Evolutionary conservation across 805 yeast genomes (phyloP).

Genomic region (Lipomyces mesembrius): DNA sequence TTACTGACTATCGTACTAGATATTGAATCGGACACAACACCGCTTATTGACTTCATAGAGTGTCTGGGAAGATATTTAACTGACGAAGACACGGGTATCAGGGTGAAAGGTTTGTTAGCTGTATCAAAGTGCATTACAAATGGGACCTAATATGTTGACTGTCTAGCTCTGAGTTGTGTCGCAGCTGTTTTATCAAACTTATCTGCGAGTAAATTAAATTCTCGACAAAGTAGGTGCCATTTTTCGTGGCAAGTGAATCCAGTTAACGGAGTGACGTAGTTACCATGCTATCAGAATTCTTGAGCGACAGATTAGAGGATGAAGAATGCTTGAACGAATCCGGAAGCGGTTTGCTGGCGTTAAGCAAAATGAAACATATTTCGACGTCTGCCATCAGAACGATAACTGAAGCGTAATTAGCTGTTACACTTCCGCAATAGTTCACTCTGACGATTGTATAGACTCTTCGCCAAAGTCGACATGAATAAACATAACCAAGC

Average conservation of each 20-base stretch:
- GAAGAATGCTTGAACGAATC: conserved; percentile 57
- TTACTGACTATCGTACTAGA: conserved; percentile 23
- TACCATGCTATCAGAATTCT: conserved; percentile 54
- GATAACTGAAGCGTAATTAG: conserved; percentile 46
- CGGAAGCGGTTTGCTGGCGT: conserved; percentile 57
- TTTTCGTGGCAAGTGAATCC: not conserved
- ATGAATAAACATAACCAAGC: conserved; percentile 43
- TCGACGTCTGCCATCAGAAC: conserved; percentile 35
- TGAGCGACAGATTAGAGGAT: conserved; percentile 70
- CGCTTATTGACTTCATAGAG: conserved; percentile 59
- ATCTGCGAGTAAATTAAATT: conserved; percentile 43
- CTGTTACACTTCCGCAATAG: not conserved
- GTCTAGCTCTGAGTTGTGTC: conserved; percentile 51
- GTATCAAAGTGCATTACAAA: not conserved
- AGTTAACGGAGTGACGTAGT: conserved; percentile 34
- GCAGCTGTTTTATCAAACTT: conserved; percentile 48
- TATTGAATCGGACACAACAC: conserved; percentile 42
- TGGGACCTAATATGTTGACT: not conserved
- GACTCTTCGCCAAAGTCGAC: conserved; percentile 41
- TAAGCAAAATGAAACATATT: conserved; percentile 60
- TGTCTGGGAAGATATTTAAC: conserved; percentile 66
- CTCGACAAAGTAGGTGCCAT: conserved; percentile 45
- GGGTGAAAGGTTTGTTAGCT: conserved; percentile 49
- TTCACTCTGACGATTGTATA: conserved; percentile 2
- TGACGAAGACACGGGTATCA: conserved; percentile 57